A percentile compares a stretch with the other conserved stretches of the same genome.
Evolutionary conservation across 225 moss, liverwort and hornwort species (phyloP).

Genomic region (Pseudoscleropodium purum): DNA sequence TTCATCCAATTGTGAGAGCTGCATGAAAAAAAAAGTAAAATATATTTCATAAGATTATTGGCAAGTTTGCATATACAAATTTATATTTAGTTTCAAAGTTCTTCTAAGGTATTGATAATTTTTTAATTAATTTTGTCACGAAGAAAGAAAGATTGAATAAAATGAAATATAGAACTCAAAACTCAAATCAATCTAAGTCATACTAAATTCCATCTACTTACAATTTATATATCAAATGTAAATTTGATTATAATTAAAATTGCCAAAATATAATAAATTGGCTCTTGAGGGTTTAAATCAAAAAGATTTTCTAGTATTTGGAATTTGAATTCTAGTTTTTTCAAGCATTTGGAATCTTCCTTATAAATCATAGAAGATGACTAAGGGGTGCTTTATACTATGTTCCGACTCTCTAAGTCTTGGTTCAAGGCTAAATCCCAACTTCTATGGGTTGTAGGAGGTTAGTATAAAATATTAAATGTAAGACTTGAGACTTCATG

Average conservation of each 20-base stretch:
- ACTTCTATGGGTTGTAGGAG: fast-evolving
- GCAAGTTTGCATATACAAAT: background rate
- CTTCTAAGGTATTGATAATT: background rate
- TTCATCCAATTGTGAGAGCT: background rate
- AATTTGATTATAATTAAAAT: background rate
- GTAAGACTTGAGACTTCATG: background rate
- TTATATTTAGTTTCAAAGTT: background rate
- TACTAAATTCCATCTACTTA: background rate
- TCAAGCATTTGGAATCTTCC: no score
- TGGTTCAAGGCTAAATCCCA: background rate
- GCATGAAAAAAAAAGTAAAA: no score
- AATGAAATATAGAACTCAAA: background rate
- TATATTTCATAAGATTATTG: background rate
- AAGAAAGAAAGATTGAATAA: background rate
- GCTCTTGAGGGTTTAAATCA: no score
- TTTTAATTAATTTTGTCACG: background rate
- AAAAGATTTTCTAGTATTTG: no score
- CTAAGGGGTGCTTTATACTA: background rate
- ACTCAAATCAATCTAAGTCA: background rate
- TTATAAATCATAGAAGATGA: background rate
- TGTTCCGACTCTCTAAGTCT: fast-evolving
- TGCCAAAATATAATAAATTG: background rate
- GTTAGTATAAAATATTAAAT: background rate
- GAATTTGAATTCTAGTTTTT: no score
- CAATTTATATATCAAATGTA: background rate